Evolutionary conservation across 495 filamentous ascomycete genomes (phyloP).

Genomic region (Opeltia flavorubescens): DNA sequence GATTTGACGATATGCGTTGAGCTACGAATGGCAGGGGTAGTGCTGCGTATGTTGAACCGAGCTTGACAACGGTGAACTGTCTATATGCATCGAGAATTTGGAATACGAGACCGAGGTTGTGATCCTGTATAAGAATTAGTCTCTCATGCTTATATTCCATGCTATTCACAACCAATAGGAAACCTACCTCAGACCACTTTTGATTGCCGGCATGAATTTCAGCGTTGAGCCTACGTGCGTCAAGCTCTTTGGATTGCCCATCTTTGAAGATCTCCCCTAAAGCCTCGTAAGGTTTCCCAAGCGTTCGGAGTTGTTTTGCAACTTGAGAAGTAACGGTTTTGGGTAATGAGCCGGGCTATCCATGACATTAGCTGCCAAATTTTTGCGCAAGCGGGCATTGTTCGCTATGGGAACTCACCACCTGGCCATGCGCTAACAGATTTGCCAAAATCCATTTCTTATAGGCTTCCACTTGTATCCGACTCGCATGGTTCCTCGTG

Average conservation of each 20-base stretch:
- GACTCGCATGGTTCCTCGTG: slow-evolving; percentile 41
- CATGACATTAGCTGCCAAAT: background rate
- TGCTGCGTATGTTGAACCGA: slow-evolving; percentile 33
- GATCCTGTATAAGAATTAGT: slow-evolving; percentile 37
- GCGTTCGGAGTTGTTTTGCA: slow-evolving; percentile 39
- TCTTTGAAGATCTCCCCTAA: slow-evolving; percentile 55
- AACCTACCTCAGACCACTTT: slow-evolving; percentile 47
- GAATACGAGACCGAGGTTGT: slow-evolving; percentile 40
- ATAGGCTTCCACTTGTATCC: slow-evolving; percentile 77
- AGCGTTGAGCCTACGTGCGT: slow-evolving; percentile 37
- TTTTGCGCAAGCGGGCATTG: no score
- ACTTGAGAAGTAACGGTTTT: slow-evolving; percentile 31
- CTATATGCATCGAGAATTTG: slow-evolving; percentile 35
- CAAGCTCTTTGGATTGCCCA: slow-evolving; percentile 19
- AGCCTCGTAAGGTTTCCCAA: slow-evolving; percentile 56
- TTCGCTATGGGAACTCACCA: slow-evolving; percentile 27
- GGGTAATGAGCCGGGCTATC: slow-evolving; percentile 26
- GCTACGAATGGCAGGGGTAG: slow-evolving; percentile 30
- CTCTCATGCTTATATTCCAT: no score
- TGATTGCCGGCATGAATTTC: slow-evolving; percentile 42
- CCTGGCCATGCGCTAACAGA: slow-evolving; percentile 56
- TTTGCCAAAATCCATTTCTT: slow-evolving; percentile 85
- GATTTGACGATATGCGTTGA: slow-evolving; percentile 21
- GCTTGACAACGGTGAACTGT: slow-evolving; percentile 28
- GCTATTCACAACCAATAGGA: slow-evolving; percentile 22